Evolutionary conservation across 2,329 filamentous ascomycete genomes (phyloP), one percentile per base, ranked within the genome.

Genomic region (Chaetomiaceae sp.): DNA sequence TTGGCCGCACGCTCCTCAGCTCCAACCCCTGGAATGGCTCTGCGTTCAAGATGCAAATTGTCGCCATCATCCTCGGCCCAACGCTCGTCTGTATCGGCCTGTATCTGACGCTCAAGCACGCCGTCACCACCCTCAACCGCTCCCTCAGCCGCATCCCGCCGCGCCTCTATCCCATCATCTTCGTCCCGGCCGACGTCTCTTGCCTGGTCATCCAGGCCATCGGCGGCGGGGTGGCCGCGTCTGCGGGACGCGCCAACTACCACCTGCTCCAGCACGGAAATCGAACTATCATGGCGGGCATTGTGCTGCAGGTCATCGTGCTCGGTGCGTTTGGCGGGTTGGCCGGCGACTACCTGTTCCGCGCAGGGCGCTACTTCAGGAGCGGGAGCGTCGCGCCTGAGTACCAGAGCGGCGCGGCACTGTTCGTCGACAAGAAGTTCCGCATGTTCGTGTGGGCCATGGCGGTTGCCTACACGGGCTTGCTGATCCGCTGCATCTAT

Each of bases 101-200:
- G 65, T 86, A 86, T 69, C 75, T 86, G 23, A 83, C 79, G 5
- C 75, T 85, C 50, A 81, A 82, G 66, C 81, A 84, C 71, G 66
- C 79, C 58, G 72, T 76, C 49, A 66, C 75, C 34, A 67, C 72
- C 44, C 69, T 81, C 54, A 72, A 71, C 65, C 74, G 77, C 4
- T 45, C 61, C 36, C 69, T 79, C 49, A 80, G 77, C 33, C 75
- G 77, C 57, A 60, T 83, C 53, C 68, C 70, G 2, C 75, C 79
- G 11, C 69, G 65, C 13, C 69, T 73, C 55, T 82, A 80, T 64
- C 79, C 80, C 3, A 67, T 74, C 58, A 68, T 82, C 68, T 84
- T 82, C 69, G 75, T 82, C 21, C 76, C 77, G 45, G 79, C 76
- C 67, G 81, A 84, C 65, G 66, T 84, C 23, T 76, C 76, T 42